A percentile compares a stretch with the other conserved stretches of the same genome.
Evolutionary conservation across 768 basidiomycete genomes (phyloP).

Genomic region (Pleurotus cornucopiae): DNA sequence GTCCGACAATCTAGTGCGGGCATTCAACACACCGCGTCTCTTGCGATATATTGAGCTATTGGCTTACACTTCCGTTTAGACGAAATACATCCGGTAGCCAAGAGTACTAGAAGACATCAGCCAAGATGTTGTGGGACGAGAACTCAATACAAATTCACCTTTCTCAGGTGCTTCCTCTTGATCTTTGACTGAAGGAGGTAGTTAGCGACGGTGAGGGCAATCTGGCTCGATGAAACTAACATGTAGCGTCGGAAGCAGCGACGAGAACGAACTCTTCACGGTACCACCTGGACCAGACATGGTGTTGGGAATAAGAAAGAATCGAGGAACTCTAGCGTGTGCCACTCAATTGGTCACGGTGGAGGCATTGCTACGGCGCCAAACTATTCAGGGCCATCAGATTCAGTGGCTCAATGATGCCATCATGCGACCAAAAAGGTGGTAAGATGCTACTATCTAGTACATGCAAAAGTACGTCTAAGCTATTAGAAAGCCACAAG

Average conservation of each 20-base stretch:
- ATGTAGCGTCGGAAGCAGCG: not conserved
- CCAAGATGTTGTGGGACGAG: not conserved
- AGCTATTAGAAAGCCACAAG: too few relatives aligned
- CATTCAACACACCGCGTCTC: not conserved
- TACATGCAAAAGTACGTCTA: too few relatives aligned
- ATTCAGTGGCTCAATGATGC: too few relatives aligned
- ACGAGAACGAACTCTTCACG: conserved; percentile 7
- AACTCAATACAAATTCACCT: conserved; percentile 25
- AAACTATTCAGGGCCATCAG: too few relatives aligned
- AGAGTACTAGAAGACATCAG: conserved; percentile 51
- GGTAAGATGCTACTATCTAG: too few relatives aligned
- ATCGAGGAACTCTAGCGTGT: too few relatives aligned
- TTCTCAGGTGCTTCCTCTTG: conserved; percentile 49
- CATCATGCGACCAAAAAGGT: too few relatives aligned
- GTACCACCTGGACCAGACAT: conserved; percentile 2
- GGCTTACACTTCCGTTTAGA: conserved; percentile 73
- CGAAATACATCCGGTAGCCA: conserved; percentile 89
- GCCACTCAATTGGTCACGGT: too few relatives aligned
- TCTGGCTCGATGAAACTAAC: not conserved
- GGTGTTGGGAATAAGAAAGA: not conserved
- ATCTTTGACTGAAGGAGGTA: conserved; percentile 27
- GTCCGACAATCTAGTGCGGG: conserved; percentile 54
- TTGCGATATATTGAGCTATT: not conserved
- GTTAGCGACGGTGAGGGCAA: too few relatives aligned
- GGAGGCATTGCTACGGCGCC: too few relatives aligned